Conservation (phyloP, 2,329 filamentous ascomycete species). For the Sphaerulina vaccinii region DNA sequence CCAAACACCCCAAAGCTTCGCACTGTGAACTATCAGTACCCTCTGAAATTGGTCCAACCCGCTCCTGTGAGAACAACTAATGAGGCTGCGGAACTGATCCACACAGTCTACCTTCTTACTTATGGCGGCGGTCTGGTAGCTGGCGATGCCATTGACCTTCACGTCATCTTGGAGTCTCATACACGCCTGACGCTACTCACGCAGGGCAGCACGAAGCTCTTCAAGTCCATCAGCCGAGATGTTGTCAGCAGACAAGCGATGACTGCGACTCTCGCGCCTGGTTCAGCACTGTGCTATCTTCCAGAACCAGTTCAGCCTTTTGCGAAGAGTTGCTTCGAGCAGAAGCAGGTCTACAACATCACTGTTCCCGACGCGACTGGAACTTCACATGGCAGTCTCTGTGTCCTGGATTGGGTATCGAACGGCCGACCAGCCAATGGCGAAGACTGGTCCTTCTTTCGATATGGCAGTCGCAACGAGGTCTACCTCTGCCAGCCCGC, state of each 20-base stretch:
- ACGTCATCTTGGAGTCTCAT: slow-evolving; percentile 61
- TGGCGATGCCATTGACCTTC: slow-evolving; percentile 76
- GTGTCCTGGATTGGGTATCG: slow-evolving; percentile 90
- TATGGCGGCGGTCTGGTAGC: slow-evolving; percentile 93
- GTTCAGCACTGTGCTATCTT: slow-evolving; percentile 61
- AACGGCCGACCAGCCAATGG: slow-evolving; percentile 81
- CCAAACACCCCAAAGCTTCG: slow-evolving; percentile 69
- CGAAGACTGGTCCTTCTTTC: slow-evolving; percentile 80
- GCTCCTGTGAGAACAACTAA: slow-evolving; percentile 54
- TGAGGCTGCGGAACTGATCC: slow-evolving; percentile 56
- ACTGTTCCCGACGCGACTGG: slow-evolving; percentile 15
- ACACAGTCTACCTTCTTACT: slow-evolving; percentile 81
- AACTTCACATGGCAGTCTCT: slow-evolving; percentile 54
- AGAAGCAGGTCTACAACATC: slow-evolving; percentile 73
- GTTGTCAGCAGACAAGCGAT: slow-evolving; percentile 41
- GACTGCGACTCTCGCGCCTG: slow-evolving; percentile 48
- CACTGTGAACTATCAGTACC: slow-evolving; percentile 84
- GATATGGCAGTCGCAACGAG: slow-evolving; percentile 84
- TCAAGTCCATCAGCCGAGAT: slow-evolving; percentile 66
- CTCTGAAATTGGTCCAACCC: slow-evolving; percentile 87
- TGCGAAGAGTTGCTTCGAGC: slow-evolving; percentile 76
- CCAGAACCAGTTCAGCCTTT: slow-evolving; percentile 95
- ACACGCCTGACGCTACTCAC: slow-evolving; percentile 64
- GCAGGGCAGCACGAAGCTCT: slow-evolving; percentile 90
- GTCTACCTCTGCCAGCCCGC: slow-evolving; percentile 60